Conservation (phyloP, 306 rosid species). For the peach (Prunus persica) region Prunus_persica_NCBIv2 NC_034014.1:9641501-9642000, state of each 20-base stretch:
- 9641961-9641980: slow-evolving; percentile 1
- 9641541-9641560: neutral
- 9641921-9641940: neutral
- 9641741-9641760: slow-evolving; percentile 1
- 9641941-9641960: neutral
- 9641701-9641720: neutral
- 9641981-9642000: neutral
- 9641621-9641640: neutral
- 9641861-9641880: neutral
- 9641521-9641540: neutral
- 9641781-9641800: slow-evolving; percentile 2
- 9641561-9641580: neutral
- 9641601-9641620: neutral
- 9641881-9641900: neutral
- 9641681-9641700: neutral
- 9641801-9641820: slow-evolving; percentile 1
- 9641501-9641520: too few relatives aligned
- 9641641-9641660: slow-evolving; percentile 7
- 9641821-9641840: neutral
- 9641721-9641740: slow-evolving; percentile 5
- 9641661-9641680: neutral
- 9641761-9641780: slow-evolving; percentile 12
- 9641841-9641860: neutral
- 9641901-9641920: neutral
- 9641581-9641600: neutral